Evolutionary conservation across 306 rosid genomes (phyloP).

Genomic region (Prunus mume): DNA sequence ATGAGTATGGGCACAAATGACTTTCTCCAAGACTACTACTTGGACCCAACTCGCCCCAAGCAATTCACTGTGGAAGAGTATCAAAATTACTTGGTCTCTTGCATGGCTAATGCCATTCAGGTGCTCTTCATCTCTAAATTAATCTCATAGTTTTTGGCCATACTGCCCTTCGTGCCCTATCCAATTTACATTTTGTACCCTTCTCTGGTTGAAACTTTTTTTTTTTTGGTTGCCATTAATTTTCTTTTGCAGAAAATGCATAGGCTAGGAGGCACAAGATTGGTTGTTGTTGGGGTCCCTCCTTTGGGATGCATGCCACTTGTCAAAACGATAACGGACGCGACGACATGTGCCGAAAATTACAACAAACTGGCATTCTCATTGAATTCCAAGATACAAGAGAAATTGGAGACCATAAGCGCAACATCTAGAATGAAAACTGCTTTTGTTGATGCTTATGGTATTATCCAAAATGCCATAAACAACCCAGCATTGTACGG

Average conservation of each 20-base stretch:
- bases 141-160: neutral
- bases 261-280: slow-evolving; percentile 42
- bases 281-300: slow-evolving; percentile 63
- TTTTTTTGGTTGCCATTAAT: neutral
- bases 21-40: slow-evolving; percentile 66
- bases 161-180: too few relatives aligned
- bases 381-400: slow-evolving; percentile 47
- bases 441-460: slow-evolving; percentile 47
- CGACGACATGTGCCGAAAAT: slow-evolving; percentile 32
- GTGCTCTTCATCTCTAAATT: slow-evolving; percentile 10
- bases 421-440: slow-evolving; percentile 30
- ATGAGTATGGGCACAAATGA: slow-evolving; percentile 78
- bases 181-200: too few relatives aligned
- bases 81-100: slow-evolving; percentile 53
- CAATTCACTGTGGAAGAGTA: slow-evolving; percentile 47
- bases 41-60: slow-evolving; percentile 55
- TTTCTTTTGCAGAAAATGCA: slow-evolving; percentile 43
- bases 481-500: slow-evolving; percentile 46
- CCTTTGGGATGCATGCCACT: slow-evolving; percentile 74
- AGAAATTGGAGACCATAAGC: slow-evolving; percentile 32
- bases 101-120: slow-evolving; percentile 43
- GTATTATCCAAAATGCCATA: slow-evolving; percentile 37
- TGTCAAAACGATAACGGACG: slow-evolving; percentile 29
- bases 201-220: too few relatives aligned
- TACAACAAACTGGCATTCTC: slow-evolving; percentile 43